Conservation (phyloP, 2,329 filamentous ascomycete genomes). For the Pyricularia sp. region DNA sequence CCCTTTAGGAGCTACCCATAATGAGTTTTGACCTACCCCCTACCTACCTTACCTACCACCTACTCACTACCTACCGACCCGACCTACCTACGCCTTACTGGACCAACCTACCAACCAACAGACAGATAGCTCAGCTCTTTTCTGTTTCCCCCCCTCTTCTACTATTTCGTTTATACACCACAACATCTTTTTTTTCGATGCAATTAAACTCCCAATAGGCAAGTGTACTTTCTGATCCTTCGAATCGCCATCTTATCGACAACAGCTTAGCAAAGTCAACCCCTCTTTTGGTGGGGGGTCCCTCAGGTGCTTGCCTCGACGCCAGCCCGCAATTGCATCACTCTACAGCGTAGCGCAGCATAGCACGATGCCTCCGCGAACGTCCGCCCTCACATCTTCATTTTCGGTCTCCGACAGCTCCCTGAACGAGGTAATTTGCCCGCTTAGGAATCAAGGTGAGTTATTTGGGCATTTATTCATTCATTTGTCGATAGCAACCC, state of each 20-base stretch:
- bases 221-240: not conserved
- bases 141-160: slow-evolving; percentile 8
- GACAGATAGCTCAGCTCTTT: slow-evolving; percentile 16
- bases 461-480: too few species aligned
- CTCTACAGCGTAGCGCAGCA: not conserved
- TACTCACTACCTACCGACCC: slow-evolving; percentile 9
- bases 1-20: not conserved
- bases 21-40: slow-evolving; percentile 27
- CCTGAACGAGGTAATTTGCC: slow-evolving; percentile 94
- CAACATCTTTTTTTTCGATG: not conserved
- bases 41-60: slow-evolving; percentile 8
- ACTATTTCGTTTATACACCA: not conserved
- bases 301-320: not conserved
- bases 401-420: slow-evolving; percentile 79
- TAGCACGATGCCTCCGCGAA: slow-evolving; percentile 77
- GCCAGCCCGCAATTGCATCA: not conserved
- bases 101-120: slow-evolving; percentile 2
- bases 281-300: slow-evolving; percentile 4
- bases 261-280: slow-evolving; percentile 1
- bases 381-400: slow-evolving; percentile 68
- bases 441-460: slow-evolving; percentile 67
- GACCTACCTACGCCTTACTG: slow-evolving; percentile 2
- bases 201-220: not conserved
- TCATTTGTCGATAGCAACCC: not conserved
- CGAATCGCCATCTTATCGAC: slow-evolving; percentile 7